phyloP scores from a whole-genome alignment of 371 early-diverging fungal species.

The Coemansia sp. region DNA sequence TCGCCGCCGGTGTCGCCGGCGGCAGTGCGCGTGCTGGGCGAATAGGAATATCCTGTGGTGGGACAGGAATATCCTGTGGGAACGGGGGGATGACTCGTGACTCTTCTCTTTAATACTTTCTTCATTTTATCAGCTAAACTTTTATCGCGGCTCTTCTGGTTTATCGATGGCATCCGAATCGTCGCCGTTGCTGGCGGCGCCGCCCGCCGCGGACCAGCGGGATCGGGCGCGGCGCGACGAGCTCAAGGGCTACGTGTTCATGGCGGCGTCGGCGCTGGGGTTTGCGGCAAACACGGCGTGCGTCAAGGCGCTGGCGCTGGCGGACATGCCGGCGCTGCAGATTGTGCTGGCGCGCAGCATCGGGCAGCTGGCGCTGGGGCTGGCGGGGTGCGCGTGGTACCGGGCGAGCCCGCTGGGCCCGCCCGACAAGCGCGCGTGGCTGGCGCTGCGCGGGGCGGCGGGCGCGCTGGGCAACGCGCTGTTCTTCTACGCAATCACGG shows the following conservation, averaged over 20 bases:
- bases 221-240: conserved; percentile 17
- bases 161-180: background rate
- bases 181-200: background rate
- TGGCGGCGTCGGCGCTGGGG: conserved; percentile 70
- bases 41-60: conserved; percentile 1
- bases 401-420: conserved; percentile 62
- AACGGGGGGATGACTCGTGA: background rate
- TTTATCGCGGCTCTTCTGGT: no score
- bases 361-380: conserved; percentile 60
- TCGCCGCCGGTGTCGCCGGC: background rate
- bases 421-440: conserved; percentile 52
- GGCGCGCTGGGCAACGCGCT: conserved; percentile 68
- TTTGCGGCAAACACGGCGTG: conserved; percentile 71
- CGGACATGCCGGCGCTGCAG: conserved; percentile 61
- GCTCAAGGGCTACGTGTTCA: conserved; percentile 45
- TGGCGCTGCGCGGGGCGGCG: conserved; percentile 65
- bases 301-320: conserved; percentile 64
- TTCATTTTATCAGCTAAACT: background rate
- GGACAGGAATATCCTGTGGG: no score
- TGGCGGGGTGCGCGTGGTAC: conserved; percentile 56
- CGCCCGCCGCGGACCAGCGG: conserved; percentile 1
- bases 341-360: conserved; percentile 72
- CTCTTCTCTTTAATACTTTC: background rate
- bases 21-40: conserved; percentile 15
- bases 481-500: conserved; percentile 72